These are phyloP conservation scores for Polyporus tsugae DNA, from an alignment of 1,284 basidiomycete genomes.

Conservation along the genomic window DNA sequence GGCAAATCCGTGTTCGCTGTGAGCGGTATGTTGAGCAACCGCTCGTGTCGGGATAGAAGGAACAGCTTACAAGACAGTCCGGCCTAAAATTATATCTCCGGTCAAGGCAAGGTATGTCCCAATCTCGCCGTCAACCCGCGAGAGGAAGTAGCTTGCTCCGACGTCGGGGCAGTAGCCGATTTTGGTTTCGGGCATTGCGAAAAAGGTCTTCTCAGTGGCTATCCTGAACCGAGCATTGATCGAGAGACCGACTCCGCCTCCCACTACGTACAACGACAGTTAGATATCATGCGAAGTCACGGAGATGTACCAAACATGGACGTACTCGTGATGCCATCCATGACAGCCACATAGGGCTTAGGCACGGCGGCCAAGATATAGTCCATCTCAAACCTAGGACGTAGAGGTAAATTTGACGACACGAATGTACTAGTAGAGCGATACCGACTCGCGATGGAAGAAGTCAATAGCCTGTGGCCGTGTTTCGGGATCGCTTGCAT, in stretches of 20 bases:
- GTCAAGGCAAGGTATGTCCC: conserved; percentile 97
- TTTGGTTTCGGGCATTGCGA: conserved; percentile 98
- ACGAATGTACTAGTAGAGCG: conserved; percentile 1
- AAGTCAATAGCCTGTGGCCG: conserved; percentile 78
- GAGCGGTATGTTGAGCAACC: conserved; percentile 13
- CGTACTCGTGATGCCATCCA: conserved; percentile 93
- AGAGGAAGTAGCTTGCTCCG: conserved; percentile 90
- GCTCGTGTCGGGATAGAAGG: conserved; percentile 12
- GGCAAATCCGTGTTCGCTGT: conserved; percentile 87
- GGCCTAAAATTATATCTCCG: conserved; percentile 74
- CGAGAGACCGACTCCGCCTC: conserved; percentile 93
- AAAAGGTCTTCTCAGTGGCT: conserved; percentile 91
- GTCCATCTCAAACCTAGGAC: conserved; percentile 85
- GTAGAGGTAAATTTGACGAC: conserved; percentile 16
- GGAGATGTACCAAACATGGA: background rate
- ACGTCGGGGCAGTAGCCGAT: conserved; percentile 94
- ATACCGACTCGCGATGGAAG: conserved; percentile 87
- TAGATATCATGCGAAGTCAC: background rate
- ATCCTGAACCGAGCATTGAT: conserved; percentile 92
- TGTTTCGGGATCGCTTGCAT: conserved; percentile 58
- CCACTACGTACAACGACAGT: conserved; percentile 66
- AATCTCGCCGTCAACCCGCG: conserved; percentile 89
- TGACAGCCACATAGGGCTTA: conserved; percentile 90
- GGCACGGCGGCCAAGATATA: conserved; percentile 81
- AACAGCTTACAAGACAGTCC: conserved; percentile 81